phyloP scores from a whole-genome alignment of 2,329 filamentous ascomycete genomes.

The Lachnellula hyalina region DNA sequence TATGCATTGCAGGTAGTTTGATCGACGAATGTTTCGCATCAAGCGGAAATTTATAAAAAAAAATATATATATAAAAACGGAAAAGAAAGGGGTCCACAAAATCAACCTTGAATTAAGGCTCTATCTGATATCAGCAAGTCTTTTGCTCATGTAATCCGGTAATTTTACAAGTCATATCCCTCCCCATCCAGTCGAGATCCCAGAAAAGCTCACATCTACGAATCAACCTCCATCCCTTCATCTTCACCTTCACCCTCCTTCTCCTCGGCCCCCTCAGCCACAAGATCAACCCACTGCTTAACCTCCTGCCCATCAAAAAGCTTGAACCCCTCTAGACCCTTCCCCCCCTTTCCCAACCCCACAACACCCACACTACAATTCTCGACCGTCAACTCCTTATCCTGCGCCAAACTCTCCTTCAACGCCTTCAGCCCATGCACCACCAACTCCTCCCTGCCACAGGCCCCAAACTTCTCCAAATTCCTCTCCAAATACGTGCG shows the following conservation, averaged over 20 bases:
- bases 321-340: conserved; percentile 64
- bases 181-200: background rate
- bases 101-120: background rate
- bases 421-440: conserved; percentile 84
- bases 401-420: conserved; percentile 93
- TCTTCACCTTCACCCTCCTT: conserved; percentile 34
- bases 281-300: conserved; percentile 76
- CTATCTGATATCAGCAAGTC: conserved; percentile 4
- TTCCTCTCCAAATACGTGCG: conserved; percentile 94
- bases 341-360: conserved; percentile 43
- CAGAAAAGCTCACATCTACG: conserved; percentile 10
- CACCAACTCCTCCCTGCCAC: conserved; percentile 78
- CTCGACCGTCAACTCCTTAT: conserved; percentile 95
- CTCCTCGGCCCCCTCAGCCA: conserved; percentile 44
- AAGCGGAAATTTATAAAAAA: no score
- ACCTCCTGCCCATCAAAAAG: conserved; percentile 87
- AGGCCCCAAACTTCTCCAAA: conserved; percentile 73
- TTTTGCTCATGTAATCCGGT: conserved; percentile 12
- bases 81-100: background rate
- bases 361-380: conserved; percentile 91
- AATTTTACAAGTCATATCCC: conserved; percentile 12
- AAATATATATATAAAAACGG: background rate
- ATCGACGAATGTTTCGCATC: no score
- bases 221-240: conserved; percentile 44
- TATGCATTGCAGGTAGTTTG: background rate